phyloP scores from a whole-genome alignment of 495 filamentous ascomycete genomes.

The Penicillium samsonianum region DNA sequence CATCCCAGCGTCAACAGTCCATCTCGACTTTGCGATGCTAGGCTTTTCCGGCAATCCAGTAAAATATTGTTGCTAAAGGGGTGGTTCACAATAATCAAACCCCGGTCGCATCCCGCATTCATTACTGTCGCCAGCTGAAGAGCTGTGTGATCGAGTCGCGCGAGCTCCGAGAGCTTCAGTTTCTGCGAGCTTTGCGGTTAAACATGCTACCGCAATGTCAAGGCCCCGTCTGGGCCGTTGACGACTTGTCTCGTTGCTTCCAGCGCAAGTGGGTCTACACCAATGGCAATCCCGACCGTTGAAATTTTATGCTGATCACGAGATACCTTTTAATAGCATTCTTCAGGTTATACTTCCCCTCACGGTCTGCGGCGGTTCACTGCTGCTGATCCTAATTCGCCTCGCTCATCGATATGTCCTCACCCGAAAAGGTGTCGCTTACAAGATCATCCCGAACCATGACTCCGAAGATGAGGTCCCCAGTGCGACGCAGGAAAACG shows the following conservation, averaged over 20 bases:
- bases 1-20: constrained; percentile 5
- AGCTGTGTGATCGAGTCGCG: constrained; percentile 9
- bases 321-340: constrained; percentile 57
- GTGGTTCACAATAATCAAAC: not conserved
- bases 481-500: constrained; percentile 56
- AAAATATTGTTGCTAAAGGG: constrained; percentile 20
- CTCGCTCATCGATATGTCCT: constrained; percentile 53
- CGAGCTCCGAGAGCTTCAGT: constrained; percentile 20
- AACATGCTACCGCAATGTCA: constrained; percentile 73
- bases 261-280: constrained; percentile 67
- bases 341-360: constrained; percentile 84
- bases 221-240: constrained; percentile 78
- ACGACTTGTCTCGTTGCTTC: constrained; percentile 90
- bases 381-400: constrained; percentile 61
- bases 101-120: constrained; percentile 12
- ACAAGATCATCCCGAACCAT: constrained; percentile 41
- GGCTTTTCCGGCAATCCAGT: constrained; percentile 23
- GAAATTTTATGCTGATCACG: constrained; percentile 19
- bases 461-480: constrained; percentile 49
- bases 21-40: constrained; percentile 33
- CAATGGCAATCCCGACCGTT: constrained; percentile 12
- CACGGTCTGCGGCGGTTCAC: constrained; percentile 65
- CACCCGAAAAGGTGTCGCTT: constrained; percentile 37
- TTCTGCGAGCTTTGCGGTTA: constrained; percentile 16
- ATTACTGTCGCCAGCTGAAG: constrained; percentile 6